These are phyloP conservation scores for Citrus hindsii DNA, from an alignment of 345 rosid genomes.

Conservation along the genomic window DNA sequence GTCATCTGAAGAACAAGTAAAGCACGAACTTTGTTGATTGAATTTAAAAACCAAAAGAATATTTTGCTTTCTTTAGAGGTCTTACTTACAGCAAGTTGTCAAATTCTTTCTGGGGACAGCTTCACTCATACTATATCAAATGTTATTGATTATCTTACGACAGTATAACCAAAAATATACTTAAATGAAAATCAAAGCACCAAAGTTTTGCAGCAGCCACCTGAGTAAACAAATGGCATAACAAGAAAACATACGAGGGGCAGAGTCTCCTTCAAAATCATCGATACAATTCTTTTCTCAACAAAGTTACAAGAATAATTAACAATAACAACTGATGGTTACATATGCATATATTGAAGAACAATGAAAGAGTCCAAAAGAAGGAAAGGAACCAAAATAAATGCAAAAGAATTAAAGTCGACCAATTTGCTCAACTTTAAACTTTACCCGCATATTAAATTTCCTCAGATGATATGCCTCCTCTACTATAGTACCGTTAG, in stretches of 20 bases:
- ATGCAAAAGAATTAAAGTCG: not conserved
- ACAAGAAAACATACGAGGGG: not conserved
- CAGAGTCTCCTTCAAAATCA: not conserved
- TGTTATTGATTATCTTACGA: not conserved
- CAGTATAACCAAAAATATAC: not conserved
- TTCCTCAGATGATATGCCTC: not conserved
- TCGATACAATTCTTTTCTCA: not conserved
- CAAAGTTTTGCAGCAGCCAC: not conserved
- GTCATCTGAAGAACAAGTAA: not conserved
- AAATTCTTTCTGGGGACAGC: not conserved
- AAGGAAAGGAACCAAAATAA: not conserved
- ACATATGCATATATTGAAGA: not conserved
- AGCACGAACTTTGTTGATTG: not conserved
- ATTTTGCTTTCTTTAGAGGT: not conserved
- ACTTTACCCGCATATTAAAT: not conserved
- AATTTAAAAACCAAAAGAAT: not conserved
- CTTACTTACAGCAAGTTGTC: not conserved
- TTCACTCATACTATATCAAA: not conserved
- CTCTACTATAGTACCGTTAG: slow-evolving; percentile 39
- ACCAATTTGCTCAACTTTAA: not conserved
- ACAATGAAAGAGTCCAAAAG: not conserved
- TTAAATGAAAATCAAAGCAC: not conserved
- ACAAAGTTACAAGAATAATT: not conserved
- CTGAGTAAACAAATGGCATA: not conserved
- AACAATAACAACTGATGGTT: not conserved